Evolutionary conservation across 345 rosid species (phyloP).

Genomic region (Turritis glabra): DNA sequence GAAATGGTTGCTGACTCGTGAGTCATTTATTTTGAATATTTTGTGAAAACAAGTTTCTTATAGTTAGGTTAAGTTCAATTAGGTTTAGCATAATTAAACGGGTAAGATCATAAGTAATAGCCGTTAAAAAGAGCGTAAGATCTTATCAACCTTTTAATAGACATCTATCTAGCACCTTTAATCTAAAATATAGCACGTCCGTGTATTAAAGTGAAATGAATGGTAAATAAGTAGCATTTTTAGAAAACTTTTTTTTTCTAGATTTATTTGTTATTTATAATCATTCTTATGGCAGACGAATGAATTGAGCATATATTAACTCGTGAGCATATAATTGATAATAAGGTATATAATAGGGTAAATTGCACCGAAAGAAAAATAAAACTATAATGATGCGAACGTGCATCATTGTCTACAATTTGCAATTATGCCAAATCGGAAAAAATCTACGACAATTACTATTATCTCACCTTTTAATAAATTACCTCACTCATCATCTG

Average conservation of each 20-base stretch:
- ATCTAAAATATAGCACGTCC: neutral
- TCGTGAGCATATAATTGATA: constrained; percentile 35
- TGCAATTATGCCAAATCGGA: constrained; percentile 32
- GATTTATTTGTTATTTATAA: constrained; percentile 4
- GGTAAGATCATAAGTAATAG: neutral
- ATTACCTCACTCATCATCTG: constrained; percentile 29
- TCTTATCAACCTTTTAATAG: constrained; percentile 12
- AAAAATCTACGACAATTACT: constrained; percentile 15
- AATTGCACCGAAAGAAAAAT: constrained; percentile 33
- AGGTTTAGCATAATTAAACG: constrained; percentile 15
- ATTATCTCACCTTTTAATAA: constrained; percentile 25
- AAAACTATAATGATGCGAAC: constrained; percentile 30
- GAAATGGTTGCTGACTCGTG: constrained; percentile 28
- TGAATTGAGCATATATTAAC: constrained; percentile 6
- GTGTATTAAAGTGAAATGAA: neutral
- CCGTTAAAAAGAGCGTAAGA: constrained; percentile 12
- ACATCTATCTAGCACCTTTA: neutral
- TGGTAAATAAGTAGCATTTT: constrained; percentile 10
- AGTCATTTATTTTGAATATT: neutral
- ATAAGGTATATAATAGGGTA: neutral
- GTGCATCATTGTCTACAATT: constrained; percentile 31
- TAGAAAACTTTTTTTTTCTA: neutral
- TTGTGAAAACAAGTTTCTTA: neutral
- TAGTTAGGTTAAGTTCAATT: constrained; percentile 15
- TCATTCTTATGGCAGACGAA: neutral